Percentiles rank a stretch among this genome's conserved stretches.
Evolutionary conservation across 768 basidiomycete genomes (phyloP).

Genomic region (Lactarius tabidus): DNA sequence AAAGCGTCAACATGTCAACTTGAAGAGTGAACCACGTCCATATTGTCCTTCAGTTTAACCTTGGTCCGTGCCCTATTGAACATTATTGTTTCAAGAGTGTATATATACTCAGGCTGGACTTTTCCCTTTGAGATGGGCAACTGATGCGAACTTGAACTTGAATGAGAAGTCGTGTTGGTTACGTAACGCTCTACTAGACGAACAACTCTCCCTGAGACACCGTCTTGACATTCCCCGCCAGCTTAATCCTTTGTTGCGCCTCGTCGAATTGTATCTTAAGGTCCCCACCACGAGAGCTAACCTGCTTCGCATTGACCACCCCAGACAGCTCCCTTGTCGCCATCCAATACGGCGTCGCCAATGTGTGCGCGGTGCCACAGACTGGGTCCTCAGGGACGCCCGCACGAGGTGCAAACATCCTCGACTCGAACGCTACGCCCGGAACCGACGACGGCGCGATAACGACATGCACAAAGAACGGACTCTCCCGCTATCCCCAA

Average conservation of each 20-base stretch:
- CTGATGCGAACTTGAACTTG: no score
- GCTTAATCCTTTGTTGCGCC: not conserved
- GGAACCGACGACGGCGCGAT: constrained; percentile 21
- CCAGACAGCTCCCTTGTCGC: not conserved
- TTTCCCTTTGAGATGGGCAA: no score
- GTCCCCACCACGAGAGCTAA: constrained; percentile 20
- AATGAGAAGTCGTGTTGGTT: no score
- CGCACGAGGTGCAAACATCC: constrained; percentile 30
- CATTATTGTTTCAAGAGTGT: no score
- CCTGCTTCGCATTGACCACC: constrained; percentile 12
- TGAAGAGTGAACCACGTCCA: no score
- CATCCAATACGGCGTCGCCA: constrained; percentile 33
- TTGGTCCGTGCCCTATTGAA: no score
- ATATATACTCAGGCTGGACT: no score
- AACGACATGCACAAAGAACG: constrained; percentile 13
- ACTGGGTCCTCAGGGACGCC: constrained; percentile 34
- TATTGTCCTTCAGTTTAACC: no score
- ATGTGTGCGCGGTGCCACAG: constrained; percentile 32
- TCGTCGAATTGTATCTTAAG: constrained; percentile 9
- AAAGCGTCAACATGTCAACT: no score
- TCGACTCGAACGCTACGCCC: constrained; percentile 29
- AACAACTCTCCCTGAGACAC: constrained; percentile 14
- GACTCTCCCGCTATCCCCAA: constrained; percentile 7
- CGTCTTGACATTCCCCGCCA: constrained; percentile 2
- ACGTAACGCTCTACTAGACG: not conserved